These are phyloP conservation scores for Albugo laibachii DNA, from an alignment of 352 stramenopile genomes.

Conservation along the genomic window DNA sequence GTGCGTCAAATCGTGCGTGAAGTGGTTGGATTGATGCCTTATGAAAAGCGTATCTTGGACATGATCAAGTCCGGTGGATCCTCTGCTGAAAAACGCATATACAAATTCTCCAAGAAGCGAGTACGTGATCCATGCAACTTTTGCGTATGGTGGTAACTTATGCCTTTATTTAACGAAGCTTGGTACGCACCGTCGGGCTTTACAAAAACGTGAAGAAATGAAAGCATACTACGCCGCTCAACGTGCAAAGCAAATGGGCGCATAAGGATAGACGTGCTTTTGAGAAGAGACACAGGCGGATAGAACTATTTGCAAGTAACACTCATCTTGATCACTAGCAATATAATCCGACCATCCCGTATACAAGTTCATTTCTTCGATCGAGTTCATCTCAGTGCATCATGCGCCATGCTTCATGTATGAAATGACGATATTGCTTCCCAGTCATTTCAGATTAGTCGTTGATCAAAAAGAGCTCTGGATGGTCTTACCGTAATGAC, in stretches of 20 bases:
- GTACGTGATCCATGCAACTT: conserved; percentile 23
- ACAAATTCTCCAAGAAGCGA: conserved; percentile 97
- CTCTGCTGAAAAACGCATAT: conserved; percentile 96
- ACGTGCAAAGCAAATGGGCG: conserved; percentile 85
- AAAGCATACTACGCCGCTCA: conserved; percentile 95
- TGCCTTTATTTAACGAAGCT: conserved; percentile 39
- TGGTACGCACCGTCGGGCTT: conserved; percentile 93
- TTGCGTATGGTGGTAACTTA: not conserved
- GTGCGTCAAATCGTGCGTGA: conserved; percentile 93
- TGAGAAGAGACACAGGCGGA: too few species aligned
- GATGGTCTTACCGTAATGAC: too few species aligned
- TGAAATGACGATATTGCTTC: too few species aligned
- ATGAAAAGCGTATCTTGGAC: conserved; percentile 99
- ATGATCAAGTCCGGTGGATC: conserved; percentile 98
- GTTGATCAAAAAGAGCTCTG: too few species aligned
- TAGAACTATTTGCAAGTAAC: too few species aligned
- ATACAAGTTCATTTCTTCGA: too few species aligned
- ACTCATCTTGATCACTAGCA: too few species aligned
- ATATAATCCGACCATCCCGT: too few species aligned
- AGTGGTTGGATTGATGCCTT: conserved; percentile 95
- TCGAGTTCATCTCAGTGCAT: too few species aligned
- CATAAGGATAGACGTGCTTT: conserved; percentile 1
- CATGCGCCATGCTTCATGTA: too few species aligned
- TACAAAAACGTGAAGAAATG: conserved; percentile 98
- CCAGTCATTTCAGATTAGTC: too few species aligned